A percentile compares a stretch with the other conserved stretches of the same genome.
Conservation (phyloP, 306 rosid genomes). For the Lathyrus aphaca region DNA sequence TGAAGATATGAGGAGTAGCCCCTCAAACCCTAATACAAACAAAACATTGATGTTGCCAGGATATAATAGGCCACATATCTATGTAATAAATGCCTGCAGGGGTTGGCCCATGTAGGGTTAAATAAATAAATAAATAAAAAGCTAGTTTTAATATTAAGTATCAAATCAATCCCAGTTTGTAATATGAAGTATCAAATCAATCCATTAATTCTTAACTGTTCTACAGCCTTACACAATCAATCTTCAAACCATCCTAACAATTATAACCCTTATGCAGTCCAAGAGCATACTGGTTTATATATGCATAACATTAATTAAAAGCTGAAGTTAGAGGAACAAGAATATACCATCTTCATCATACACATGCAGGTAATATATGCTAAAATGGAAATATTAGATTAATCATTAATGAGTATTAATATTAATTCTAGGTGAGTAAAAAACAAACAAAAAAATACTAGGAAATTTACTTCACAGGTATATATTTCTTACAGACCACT, state of each 20-base stretch:
- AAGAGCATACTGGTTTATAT: constrained; percentile 9
- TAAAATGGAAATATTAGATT: constrained; percentile 26
- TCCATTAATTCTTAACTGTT: constrained; percentile 13
- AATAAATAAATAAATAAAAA: constrained; percentile 1
- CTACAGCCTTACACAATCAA: not conserved
- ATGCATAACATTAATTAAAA: constrained; percentile 28
- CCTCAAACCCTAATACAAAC: constrained; percentile 6
- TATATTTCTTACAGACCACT: constrained; percentile 7
- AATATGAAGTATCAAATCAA: constrained; percentile 8
- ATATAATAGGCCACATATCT: constrained; percentile 5
- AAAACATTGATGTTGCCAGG: not conserved
- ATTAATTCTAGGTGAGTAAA: not conserved
- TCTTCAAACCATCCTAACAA: constrained; percentile 20
- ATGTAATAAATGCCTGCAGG: not conserved
- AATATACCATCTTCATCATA: constrained; percentile 12
- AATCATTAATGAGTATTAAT: constrained; percentile 3
- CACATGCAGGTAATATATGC: constrained; percentile 24
- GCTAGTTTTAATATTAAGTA: not conserved
- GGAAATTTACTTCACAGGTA: constrained; percentile 12
- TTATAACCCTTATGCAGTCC: constrained; percentile 12
- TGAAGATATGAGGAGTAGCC: constrained; percentile 19
- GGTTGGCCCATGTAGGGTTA: constrained; percentile 12
- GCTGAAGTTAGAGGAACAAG: constrained; percentile 16
- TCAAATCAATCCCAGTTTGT: not conserved
- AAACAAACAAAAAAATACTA: not conserved